Evolutionary conservation across 140 eudicot genomes (phyloP), one percentile per base, ranked within the genome.

Genomic region (Bidens hawaiensis): DNA sequence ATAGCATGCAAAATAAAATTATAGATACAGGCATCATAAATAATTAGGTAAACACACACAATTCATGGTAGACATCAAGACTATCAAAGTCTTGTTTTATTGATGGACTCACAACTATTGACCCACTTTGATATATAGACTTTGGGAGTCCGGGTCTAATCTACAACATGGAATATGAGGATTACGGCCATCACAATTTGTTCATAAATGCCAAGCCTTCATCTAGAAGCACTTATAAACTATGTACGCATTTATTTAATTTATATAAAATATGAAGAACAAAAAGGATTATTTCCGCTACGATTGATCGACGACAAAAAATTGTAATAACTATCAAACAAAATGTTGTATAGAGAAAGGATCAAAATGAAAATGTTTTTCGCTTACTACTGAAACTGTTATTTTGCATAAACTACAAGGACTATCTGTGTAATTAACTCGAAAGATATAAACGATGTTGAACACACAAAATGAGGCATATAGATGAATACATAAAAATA

Each of bases 201-300:
- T 63, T 0, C 48, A 41, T 41, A 30, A 16, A 56, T 27, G 22
- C 22, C n/a, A 24, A 24, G 60, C 36, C 60, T 13, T 25, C 25
- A n/a, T 42, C 54, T 41, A 61, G 53, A 61, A 41, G 54, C n/a
- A 41, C n/a, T 21, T n/a, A n/a, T n/a, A n/a, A 51, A n/a, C n/a
- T 22, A 19, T 21, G 25, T 24, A 24, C n/a, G 11, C 58, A 6
- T 5, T n/a, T n/a, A n/a, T n/a, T 25, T 4, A 53, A 52, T 25
- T 12, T 25, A 24, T 53, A 53, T 53, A n/a, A n/a, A n/a, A 26
- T 0, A 9, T 49, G 21, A 19, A 22, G 28, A 3, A 5, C 14
- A 8, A 46, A 18, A 16, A 46, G 2, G 3, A 43, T 4, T 43
- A n/a, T n/a, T n/a, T n/a, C n/a, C n/a, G n/a, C n/a, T n/a, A n/a